phyloP scores from a whole-genome alignment of 352 stramenopile species.

The Phytophthora brassicae region DNA sequence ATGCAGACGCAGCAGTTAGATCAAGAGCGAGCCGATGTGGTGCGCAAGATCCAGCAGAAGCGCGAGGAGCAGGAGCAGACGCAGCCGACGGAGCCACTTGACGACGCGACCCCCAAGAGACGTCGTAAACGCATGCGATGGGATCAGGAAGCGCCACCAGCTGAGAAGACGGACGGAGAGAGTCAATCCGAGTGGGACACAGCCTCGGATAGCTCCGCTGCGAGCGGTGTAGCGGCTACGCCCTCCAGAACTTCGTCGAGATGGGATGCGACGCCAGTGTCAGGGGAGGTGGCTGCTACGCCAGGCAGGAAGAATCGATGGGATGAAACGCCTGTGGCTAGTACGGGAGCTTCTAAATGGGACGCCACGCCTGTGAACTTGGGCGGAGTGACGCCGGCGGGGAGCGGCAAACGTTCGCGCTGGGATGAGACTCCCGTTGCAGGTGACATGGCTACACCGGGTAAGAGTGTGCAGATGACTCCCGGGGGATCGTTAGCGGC shows the following conservation, averaged over 20 bases:
- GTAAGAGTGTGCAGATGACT: slow-evolving; percentile 66
- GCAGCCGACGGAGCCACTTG: slow-evolving; percentile 31
- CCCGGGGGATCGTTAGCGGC: slow-evolving; percentile 59
- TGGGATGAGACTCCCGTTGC: slow-evolving; percentile 96
- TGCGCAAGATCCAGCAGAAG: slow-evolving; percentile 89
- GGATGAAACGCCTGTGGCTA: slow-evolving; percentile 76
- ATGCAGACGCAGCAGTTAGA: slow-evolving; percentile 91
- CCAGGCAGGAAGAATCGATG: slow-evolving; percentile 78
- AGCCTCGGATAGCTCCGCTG: slow-evolving; percentile 45
- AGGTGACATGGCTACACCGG: slow-evolving; percentile 52
- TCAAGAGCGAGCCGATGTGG: slow-evolving; percentile 83
- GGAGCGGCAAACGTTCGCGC: slow-evolving; percentile 87
- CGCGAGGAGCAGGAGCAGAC: slow-evolving; percentile 60
- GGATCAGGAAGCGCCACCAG: slow-evolving; percentile 66
- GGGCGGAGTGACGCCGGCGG: slow-evolving; percentile 53
- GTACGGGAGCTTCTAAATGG: slow-evolving; percentile 80
- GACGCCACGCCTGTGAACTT: slow-evolving; percentile 90
- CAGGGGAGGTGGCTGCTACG: slow-evolving; percentile 37
- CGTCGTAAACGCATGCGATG: slow-evolving; percentile 79
- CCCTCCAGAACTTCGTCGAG: slow-evolving; percentile 63
- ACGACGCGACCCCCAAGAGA: slow-evolving; percentile 61
- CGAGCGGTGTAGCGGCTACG: slow-evolving; percentile 36
- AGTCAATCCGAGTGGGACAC: slow-evolving; percentile 78
- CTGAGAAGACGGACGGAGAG: slow-evolving; percentile 66
- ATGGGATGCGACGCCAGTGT: slow-evolving; percentile 72